Conservation (phyloP, 495 filamentous ascomycete species). For the Aspergillus sclerotioniger region DNA sequence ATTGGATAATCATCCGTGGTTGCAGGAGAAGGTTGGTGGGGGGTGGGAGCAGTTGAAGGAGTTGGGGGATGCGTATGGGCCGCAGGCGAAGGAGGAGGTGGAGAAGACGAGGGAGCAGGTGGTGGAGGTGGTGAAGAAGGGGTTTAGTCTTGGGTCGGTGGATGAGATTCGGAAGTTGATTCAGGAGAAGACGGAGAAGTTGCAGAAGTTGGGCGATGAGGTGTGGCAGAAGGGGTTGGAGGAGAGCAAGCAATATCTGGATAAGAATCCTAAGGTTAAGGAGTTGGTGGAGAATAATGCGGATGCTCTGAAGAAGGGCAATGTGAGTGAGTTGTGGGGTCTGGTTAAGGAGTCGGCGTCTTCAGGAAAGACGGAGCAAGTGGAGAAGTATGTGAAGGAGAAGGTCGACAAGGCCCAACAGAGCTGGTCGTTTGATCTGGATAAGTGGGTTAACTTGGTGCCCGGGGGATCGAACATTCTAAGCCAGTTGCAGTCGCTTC, state of each 20-base stretch:
- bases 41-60: slow-evolving; percentile 60
- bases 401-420: slow-evolving; percentile 53
- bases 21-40: slow-evolving; percentile 66
- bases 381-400: slow-evolving; percentile 58
- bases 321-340: slow-evolving; percentile 52
- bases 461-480: slow-evolving; percentile 54
- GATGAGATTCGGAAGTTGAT: slow-evolving; percentile 57
- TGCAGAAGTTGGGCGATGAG: slow-evolving; percentile 60
- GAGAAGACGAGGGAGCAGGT: slow-evolving; percentile 64
- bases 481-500: slow-evolving; percentile 53
- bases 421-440: slow-evolving; percentile 34
- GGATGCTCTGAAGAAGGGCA: slow-evolving; percentile 57
- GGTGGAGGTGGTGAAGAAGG: slow-evolving; percentile 51
- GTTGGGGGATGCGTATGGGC: slow-evolving; percentile 61
- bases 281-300: slow-evolving; percentile 60
- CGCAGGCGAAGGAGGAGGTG: slow-evolving; percentile 66
- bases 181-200: slow-evolving; percentile 61
- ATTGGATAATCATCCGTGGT: slow-evolving; percentile 61
- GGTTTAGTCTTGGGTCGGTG: slow-evolving; percentile 46
- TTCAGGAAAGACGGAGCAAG: slow-evolving; percentile 50
- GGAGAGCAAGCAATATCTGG: slow-evolving; percentile 59
- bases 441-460: slow-evolving; percentile 52
- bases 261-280: slow-evolving; percentile 66
- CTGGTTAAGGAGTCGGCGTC: slow-evolving; percentile 53
- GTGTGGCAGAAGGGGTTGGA: slow-evolving; percentile 63